Base-by-base conservation (phyloP, 352 stramenopile genomes). In the Phytophthora multivora region DNA sequence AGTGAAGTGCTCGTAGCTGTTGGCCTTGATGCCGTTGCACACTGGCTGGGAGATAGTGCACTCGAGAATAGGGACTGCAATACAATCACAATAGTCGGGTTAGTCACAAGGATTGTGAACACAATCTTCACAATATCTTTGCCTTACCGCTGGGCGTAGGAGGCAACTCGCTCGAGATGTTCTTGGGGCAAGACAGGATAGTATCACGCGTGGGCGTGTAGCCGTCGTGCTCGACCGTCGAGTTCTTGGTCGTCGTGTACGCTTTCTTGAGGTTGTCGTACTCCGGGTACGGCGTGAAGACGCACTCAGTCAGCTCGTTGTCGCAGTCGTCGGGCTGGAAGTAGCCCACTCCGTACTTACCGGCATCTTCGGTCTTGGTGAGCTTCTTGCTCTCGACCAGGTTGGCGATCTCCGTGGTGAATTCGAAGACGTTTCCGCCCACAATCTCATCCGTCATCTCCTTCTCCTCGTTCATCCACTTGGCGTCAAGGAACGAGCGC, bases 361-460 rank as follows among this genome's bases (percentile, higher is more conserved):
- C 79, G 71, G 80, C 47, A 42, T 90, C 80, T 46, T 53, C 71
- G 0, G 52, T 66, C 69, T 86, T 86, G 9, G 54, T 69, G 5
- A 83, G 54, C 35, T 52, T 72, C 58, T 80, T 77, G 48, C 38
- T 71, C 28, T 59, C 50, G 0, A 63, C 66, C 28, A 86, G 62
- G 57, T 92, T 89, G 28, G 69, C 66, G 38, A 86, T 70, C 41
- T 90, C 82, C 4, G 75, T 88, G 10, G 72, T 78, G 59, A 88
- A 93, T 63, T 91, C 82, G 42, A 91, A 93, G 28, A 89, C 82
- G 63, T 88, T 90, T 55, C 84, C 82, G 21, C 82, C 82, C 1
- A 90, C 71, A 38, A 91, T 78, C 45, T 88, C 74, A 25, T 72
- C 52, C 0, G 66, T 89, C 82, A 93, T 89, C 5, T 80, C 75